Conservation (phyloP, 805 yeast species). For the Monosporozyma unispora region DNA sequence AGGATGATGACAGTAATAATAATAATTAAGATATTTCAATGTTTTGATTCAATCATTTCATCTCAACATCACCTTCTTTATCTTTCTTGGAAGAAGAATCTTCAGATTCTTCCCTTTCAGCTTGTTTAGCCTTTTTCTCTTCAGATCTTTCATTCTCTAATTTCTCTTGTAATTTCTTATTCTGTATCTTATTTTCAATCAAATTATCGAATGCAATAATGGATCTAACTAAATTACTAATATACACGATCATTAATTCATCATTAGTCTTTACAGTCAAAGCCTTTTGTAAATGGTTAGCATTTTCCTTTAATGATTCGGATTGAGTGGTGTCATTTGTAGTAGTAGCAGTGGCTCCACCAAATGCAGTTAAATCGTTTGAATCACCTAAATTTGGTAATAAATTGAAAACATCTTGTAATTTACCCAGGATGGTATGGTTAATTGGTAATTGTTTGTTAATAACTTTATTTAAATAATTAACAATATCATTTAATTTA, state of each 20-base stretch:
- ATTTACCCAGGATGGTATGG: slow-evolving; percentile 80
- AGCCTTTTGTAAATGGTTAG: slow-evolving; percentile 59
- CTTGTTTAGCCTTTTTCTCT: not conserved
- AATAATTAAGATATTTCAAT: too few species aligned
- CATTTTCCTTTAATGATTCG: slow-evolving; percentile 1
- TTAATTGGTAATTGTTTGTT: slow-evolving; percentile 72
- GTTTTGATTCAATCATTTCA: too few species aligned
- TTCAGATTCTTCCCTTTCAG: not conserved
- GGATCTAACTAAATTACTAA: slow-evolving; percentile 82
- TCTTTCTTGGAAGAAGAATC: not conserved
- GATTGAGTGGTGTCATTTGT: slow-evolving; percentile 28
- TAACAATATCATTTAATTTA: slow-evolving; percentile 68
- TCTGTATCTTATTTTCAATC: slow-evolving; percentile 90
- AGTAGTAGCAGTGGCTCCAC: not conserved
- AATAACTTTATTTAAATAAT: slow-evolving; percentile 67
- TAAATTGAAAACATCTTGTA: slow-evolving; percentile 90
- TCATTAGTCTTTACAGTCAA: slow-evolving; percentile 91
- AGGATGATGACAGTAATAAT: too few species aligned
- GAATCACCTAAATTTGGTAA: slow-evolving; percentile 61
- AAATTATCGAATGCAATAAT: slow-evolving; percentile 94
- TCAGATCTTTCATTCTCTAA: not conserved
- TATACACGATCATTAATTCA: slow-evolving; percentile 87
- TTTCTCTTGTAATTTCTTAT: slow-evolving; percentile 42
- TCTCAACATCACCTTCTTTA: not conserved
- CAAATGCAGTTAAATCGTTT: slow-evolving; percentile 10